These are phyloP conservation scores for Alnus glutinosa DNA, from an alignment of 306 rosid genomes.

Conservation along the genomic window DNA sequence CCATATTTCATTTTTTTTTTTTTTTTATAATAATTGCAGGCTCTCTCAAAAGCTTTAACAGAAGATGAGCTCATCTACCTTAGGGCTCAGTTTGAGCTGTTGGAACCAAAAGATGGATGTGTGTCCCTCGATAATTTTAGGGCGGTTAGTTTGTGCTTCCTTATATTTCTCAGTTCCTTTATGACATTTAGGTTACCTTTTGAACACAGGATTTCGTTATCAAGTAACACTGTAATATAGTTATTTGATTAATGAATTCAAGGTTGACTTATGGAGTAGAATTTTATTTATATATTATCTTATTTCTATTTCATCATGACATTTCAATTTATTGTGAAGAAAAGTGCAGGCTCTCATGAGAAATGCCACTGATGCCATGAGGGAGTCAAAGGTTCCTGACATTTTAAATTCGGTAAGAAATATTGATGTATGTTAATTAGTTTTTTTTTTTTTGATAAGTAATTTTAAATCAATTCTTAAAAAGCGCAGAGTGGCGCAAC, in stretches of 20 bases:
- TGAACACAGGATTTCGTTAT: conserved; percentile 14
- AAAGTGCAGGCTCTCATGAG: conserved; percentile 75
- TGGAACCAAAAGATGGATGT: conserved; percentile 77
- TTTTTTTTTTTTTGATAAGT: too few relatives aligned
- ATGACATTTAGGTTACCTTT: conserved; percentile 12
- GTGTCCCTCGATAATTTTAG: conserved; percentile 73
- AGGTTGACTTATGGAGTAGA: not conserved
- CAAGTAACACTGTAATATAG: not conserved
- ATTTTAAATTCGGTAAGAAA: conserved; percentile 71
- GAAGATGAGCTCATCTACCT: conserved; percentile 85
- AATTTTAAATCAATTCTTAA: too few relatives aligned
- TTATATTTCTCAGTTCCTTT: conserved; percentile 13
- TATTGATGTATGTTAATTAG: conserved; percentile 12
- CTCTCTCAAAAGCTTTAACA: conserved; percentile 79
- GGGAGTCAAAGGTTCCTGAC: conserved; percentile 73
- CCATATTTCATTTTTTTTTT: conserved; percentile 11
- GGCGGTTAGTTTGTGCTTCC: conserved; percentile 52
- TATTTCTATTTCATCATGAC: conserved; percentile 23
- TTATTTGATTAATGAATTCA: not conserved
- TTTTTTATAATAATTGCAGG: conserved; percentile 53
- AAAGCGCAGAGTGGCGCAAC: too few relatives aligned
- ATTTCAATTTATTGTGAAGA: conserved; percentile 27
- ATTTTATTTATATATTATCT: not conserved
- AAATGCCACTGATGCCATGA: conserved; percentile 91
- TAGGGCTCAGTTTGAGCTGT: conserved; percentile 69